These are phyloP conservation scores for Gliomastix tumulicola DNA, from an alignment of 2,329 filamentous ascomycete genomes.

Conservation along the genomic window DNA sequence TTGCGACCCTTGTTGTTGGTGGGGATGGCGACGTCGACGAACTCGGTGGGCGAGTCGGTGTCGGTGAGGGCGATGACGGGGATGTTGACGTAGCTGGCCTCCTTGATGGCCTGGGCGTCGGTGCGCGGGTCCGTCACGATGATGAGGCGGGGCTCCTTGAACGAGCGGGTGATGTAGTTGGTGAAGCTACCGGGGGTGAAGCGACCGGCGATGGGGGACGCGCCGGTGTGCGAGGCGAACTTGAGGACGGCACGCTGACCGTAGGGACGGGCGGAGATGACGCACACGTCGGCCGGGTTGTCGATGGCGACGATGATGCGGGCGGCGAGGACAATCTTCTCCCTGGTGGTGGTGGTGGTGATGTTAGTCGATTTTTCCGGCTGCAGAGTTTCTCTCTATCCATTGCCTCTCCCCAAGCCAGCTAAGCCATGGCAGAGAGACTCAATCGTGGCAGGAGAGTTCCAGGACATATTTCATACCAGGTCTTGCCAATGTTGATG, in stretches of 20 bases:
- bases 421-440: no score
- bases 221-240: constrained; percentile 98
- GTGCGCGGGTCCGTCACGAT: constrained; percentile 99
- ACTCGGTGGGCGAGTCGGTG: constrained; percentile 99
- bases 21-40: constrained; percentile 98
- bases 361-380: constrained; percentile 1
- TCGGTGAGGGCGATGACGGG: constrained; percentile 98
- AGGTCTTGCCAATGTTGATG: constrained; percentile 99
- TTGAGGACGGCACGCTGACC: constrained; percentile 99
- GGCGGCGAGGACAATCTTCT: constrained; percentile 98
- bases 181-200: constrained; percentile 99
- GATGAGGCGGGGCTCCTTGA: constrained; percentile 99
- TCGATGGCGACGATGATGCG: constrained; percentile 98
- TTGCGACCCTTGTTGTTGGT: constrained; percentile 99
- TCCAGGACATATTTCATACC: constrained; percentile 59
- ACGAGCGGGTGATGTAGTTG: constrained; percentile 99
- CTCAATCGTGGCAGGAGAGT: neutral
- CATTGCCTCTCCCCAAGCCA: neutral
- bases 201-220: constrained; percentile 95
- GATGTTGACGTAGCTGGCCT: constrained; percentile 99
- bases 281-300: constrained; percentile 98
- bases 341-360: constrained; percentile 64
- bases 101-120: constrained; percentile 99
- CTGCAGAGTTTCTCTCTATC: neutral
- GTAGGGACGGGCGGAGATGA: constrained; percentile 99